Evolutionary conservation across 2,329 filamentous ascomycete genomes (phyloP), one percentile per base, ranked within the genome.

Genomic region (Pseudogymnoascus sp.): DNA sequence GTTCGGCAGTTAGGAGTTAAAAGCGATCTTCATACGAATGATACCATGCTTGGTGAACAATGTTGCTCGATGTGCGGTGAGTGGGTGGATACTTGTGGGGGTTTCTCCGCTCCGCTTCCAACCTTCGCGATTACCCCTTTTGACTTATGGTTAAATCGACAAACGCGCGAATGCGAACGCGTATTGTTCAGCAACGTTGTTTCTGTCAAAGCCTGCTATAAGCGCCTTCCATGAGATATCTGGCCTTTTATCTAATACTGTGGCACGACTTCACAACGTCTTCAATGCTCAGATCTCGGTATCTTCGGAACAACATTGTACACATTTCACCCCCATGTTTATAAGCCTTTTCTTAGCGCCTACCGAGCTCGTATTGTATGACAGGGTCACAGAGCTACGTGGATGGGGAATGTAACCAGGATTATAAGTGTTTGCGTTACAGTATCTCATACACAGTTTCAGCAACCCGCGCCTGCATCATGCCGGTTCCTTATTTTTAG

Each of bases 1-100:
- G 43, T 33, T 33, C 43, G 43, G 43, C 43, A 53, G 43, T 53
- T 53, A 53, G 43, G 43, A 53, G 43, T 53, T 53, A 53, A 53
- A 53, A 53, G 12, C 43, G 43, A 53, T 53, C 43, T 53, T 53
- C 43, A 53, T 18, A 33, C 25, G 43, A 33, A 53, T 53, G 43
- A 53, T 53, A 53, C 43, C 43, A 53, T 53, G 43, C 43, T 53
- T 53, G 43, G 18, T 22, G 43, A 53, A 33, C 43, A 53, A 18
- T 53, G 43, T 12, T 30, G 43, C 43, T 53, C 30, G 43, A 53
- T 53, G 43, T 33, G 25, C 43, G 43, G 43, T 53, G 43, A 53
- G 43, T 53, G 43, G 43, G 43, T 53, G 43, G 43, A 33, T 53
- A 53, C 43, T 28, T 18, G 43, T 53, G 43, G 43, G 39, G 39